phyloP scores from a whole-genome alignment of 306 rosid genomes.

The Malus sylvestris region DNA sequence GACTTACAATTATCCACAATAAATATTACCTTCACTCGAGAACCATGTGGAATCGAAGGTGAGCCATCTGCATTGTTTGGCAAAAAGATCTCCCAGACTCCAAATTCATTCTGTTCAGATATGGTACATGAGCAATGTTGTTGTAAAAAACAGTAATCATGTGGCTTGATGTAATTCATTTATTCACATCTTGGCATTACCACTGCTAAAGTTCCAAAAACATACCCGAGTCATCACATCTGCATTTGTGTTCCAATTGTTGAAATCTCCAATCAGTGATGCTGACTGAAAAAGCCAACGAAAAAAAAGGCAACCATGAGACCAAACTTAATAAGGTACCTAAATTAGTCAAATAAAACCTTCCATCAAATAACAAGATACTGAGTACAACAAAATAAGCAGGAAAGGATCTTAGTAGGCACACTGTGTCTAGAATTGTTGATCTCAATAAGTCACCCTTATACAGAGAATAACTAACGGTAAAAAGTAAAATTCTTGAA shows the following conservation, averaged over 20 bases:
- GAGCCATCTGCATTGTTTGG: constrained; percentile 95
- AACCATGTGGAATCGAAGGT: constrained; percentile 88
- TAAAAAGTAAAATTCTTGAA: neutral
- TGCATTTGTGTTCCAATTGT: constrained; percentile 89
- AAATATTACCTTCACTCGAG: constrained; percentile 84
- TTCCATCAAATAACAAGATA: neutral
- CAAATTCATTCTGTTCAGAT: constrained; percentile 78
- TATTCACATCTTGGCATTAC: neutral
- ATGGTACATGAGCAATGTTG: neutral
- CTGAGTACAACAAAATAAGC: neutral
- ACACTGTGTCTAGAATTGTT: neutral
- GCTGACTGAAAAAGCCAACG: constrained; percentile 62
- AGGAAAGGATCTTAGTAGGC: neutral
- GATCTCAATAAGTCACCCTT: neutral
- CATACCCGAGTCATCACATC: constrained; percentile 82
- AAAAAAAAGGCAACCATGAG: neutral
- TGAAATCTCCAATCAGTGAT: constrained; percentile 88
- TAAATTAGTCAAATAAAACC: neutral
- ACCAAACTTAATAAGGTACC: neutral
- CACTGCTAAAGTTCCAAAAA: neutral
- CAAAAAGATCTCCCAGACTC: constrained; percentile 97
- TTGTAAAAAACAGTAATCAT: neutral
- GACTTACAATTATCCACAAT: neutral
- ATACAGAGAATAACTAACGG: neutral
- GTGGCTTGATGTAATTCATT: neutral